phyloP scores from a whole-genome alignment of 169 alveolate species.

The Plasmodium gonderi region DNA sequence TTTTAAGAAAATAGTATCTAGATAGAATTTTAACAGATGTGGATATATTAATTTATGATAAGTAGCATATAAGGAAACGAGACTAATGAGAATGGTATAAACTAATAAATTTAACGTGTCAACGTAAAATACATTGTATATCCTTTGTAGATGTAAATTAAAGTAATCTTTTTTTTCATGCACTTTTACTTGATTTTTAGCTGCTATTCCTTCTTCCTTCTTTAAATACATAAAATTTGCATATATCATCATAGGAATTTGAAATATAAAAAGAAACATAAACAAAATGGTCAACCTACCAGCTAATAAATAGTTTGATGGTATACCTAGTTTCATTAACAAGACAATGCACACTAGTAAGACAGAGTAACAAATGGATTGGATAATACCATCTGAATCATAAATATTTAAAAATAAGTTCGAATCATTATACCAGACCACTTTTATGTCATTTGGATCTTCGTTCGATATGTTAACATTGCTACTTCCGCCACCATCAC shows the following conservation, averaged over 20 bases:
- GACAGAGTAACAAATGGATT: conserved; percentile 20
- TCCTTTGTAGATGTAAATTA: conserved; percentile 26
- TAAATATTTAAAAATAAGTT: conserved; percentile 47
- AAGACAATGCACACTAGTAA: conserved; percentile 23
- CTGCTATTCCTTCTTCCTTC: not conserved
- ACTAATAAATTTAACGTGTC: conserved; percentile 47
- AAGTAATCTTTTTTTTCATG: conserved; percentile 55
- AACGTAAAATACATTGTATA: conserved; percentile 6
- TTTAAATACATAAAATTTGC: conserved; percentile 25
- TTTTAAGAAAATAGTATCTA: conserved; percentile 28
- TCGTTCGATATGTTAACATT: no score
- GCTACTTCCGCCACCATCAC: conserved; percentile 16
- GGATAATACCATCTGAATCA: conserved; percentile 52
- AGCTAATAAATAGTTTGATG: conserved; percentile 59
- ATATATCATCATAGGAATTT: conserved; percentile 50
- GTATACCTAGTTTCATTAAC: conserved; percentile 42
- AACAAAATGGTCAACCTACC: conserved; percentile 71
- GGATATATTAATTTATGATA: conserved; percentile 65
- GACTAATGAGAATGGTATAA: conserved; percentile 6
- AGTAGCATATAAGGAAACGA: conserved; percentile 50
- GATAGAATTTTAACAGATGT: conserved; percentile 51
- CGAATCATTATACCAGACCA: conserved; percentile 26
- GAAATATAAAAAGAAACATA: conserved; percentile 35
- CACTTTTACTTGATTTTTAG: not conserved
- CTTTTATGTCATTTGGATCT: not conserved